Percentiles rank a stretch among this genome's conserved stretches.
Evolutionary conservation across 139 green algal species (phyloP).

Genomic region (Pycnococcus provasolii): DNA sequence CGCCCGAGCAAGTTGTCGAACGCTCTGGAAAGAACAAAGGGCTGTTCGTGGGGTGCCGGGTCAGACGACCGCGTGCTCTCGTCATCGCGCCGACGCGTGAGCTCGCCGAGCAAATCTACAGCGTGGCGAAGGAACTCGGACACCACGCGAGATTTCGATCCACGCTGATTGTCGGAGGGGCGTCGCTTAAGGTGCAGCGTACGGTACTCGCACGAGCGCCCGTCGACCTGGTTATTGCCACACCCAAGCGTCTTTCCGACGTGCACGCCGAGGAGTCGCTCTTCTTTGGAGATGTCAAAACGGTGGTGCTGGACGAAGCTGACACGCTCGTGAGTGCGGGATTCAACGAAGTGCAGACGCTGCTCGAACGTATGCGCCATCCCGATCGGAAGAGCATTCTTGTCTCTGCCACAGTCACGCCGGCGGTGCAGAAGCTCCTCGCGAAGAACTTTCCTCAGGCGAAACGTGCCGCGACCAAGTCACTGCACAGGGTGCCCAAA

Average conservation of each 20-base stretch:
- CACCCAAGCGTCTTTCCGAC: background rate
- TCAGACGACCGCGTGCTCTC: slow-evolving; percentile 25
- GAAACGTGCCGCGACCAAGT: slow-evolving; percentile 46
- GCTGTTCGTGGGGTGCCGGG: background rate
- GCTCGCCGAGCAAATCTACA: slow-evolving; percentile 79
- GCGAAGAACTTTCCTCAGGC: slow-evolving; percentile 61
- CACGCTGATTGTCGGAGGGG: slow-evolving; percentile 37
- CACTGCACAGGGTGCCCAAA: slow-evolving; percentile 5
- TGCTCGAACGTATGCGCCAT: too few species aligned
- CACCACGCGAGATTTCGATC: slow-evolving; percentile 69
- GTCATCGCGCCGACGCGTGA: slow-evolving; percentile 86
- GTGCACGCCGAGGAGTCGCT: background rate
- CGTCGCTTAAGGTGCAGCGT: background rate
- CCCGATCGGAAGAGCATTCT: slow-evolving; percentile 60
- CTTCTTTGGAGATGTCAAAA: background rate
- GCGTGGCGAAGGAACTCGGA: slow-evolving; percentile 62
- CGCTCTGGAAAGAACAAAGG: background rate
- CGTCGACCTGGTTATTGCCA: background rate
- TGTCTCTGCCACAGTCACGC: slow-evolving; percentile 81
- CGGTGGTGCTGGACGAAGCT: slow-evolving; percentile 72
- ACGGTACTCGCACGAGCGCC: too few species aligned
- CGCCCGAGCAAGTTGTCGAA: too few species aligned
- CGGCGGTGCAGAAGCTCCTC: slow-evolving; percentile 44
- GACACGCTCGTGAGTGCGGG: slow-evolving; percentile 90
- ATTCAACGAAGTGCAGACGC: slow-evolving; percentile 40